Conservation (phyloP, 768 basidiomycete genomes). For the Boletus sp. region DNA sequence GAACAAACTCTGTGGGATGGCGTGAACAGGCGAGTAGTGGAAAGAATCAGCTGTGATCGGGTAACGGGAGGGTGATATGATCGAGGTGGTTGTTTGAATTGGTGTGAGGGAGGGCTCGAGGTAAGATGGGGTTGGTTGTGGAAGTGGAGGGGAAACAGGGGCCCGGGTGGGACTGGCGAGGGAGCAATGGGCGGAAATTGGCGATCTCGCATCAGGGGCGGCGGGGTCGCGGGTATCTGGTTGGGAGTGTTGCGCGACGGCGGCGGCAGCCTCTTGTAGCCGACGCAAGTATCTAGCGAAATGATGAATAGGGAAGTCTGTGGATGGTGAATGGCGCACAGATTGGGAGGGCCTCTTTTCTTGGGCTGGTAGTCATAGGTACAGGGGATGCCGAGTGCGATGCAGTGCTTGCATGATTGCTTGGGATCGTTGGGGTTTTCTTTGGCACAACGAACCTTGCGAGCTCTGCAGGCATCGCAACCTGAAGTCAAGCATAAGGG, state of each 20-base stretch:
- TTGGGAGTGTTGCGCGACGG: conserved; percentile 36
- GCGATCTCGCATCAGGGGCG: conserved; percentile 42
- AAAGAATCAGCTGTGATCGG: conserved; percentile 68
- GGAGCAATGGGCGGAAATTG: conserved; percentile 37
- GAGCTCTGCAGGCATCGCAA: conserved; percentile 82
- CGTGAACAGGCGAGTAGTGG: conserved; percentile 45
- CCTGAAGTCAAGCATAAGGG: conserved; percentile 43
- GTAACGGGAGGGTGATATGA: conserved; percentile 63
- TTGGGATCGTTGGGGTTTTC: conserved; percentile 76
- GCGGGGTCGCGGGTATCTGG: conserved; percentile 33
- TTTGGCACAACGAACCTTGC: conserved; percentile 81
- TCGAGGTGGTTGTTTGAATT: conserved; percentile 36
- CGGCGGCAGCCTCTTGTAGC: conserved; percentile 72
- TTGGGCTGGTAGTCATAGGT: conserved; percentile 93
- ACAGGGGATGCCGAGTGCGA: conserved; percentile 76
- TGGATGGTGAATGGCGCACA: conserved; percentile 46
- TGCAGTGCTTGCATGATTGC: conserved; percentile 84
- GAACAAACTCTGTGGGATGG: conserved; percentile 34
- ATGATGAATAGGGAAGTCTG: neutral
- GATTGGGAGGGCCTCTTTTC: conserved; percentile 89
- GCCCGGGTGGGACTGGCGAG: conserved; percentile 48
- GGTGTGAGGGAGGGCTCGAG: conserved; percentile 50
- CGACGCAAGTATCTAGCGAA: conserved; percentile 65
- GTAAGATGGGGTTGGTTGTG: conserved; percentile 31
- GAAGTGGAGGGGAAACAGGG: conserved; percentile 43